phyloP scores from a whole-genome alignment of 345 rosid species.

The Acer saccharum region DNA sequence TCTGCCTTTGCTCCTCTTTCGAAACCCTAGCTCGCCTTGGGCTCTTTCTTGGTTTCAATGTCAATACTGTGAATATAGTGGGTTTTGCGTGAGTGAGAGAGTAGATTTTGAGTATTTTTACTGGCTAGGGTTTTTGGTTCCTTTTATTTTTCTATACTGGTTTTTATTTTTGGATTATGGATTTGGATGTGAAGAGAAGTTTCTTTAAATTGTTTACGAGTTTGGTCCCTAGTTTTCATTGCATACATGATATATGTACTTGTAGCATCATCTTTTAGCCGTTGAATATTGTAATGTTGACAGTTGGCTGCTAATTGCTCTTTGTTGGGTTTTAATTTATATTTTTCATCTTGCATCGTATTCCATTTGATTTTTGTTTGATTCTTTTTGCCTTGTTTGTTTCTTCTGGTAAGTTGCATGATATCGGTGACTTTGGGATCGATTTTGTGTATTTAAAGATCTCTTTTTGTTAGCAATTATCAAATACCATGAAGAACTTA shows the following conservation, averaged over 20 bases:
- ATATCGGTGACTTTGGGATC: neutral
- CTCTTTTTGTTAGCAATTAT: neutral
- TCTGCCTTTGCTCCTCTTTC: neutral
- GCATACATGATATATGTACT: no score
- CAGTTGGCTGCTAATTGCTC: neutral
- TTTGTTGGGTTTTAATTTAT: neutral
- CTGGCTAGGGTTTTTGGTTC: no score
- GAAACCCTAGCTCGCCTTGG: slow-evolving; percentile 20
- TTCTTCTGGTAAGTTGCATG: neutral
- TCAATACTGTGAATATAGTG: no score
- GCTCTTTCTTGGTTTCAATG: neutral
- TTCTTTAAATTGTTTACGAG: no score
- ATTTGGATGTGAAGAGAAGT: no score
- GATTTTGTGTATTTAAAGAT: neutral
- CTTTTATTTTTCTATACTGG: no score
- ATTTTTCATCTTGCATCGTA: neutral
- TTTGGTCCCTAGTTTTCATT: no score
- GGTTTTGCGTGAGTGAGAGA: neutral
- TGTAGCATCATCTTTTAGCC: neutral
- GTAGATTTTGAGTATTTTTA: neutral
- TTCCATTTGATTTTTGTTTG: neutral
- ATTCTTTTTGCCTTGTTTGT: neutral
- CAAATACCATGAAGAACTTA: neutral
- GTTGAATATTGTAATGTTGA: neutral
- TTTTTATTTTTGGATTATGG: no score